These are phyloP conservation scores for Peronospora belbahrii DNA, from an alignment of 352 stramenopile species.

Conservation along the genomic window DNA sequence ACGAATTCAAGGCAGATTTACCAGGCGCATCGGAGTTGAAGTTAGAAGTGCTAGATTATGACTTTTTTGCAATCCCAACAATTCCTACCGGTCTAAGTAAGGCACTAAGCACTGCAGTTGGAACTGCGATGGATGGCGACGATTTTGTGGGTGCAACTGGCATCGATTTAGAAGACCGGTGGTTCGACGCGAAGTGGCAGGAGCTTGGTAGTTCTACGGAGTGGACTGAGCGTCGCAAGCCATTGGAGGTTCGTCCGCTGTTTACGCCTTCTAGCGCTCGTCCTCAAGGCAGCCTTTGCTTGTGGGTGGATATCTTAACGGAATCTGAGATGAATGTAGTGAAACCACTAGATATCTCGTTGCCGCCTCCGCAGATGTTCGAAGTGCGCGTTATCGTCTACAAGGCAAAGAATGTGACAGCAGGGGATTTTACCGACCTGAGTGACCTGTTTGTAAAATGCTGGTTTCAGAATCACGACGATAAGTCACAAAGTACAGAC, in stretches of 20 bases:
- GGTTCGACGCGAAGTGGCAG: slow-evolving; percentile 86
- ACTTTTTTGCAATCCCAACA: slow-evolving; percentile 57
- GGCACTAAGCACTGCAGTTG: slow-evolving; percentile 35
- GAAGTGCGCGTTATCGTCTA: slow-evolving; percentile 91
- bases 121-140: slow-evolving; percentile 52
- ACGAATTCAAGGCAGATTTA: slow-evolving; percentile 86
- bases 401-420: slow-evolving; percentile 84
- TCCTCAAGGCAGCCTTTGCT: slow-evolving; percentile 55
- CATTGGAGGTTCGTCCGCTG: slow-evolving; percentile 52
- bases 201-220: slow-evolving; percentile 39
- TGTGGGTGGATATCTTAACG: slow-evolving; percentile 89
- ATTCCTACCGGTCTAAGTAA: slow-evolving; percentile 48
- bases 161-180: slow-evolving; percentile 90
- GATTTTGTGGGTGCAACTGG: slow-evolving; percentile 89
- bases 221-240: slow-evolving; percentile 37
- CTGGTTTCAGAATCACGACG: slow-evolving; percentile 79
- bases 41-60: slow-evolving; percentile 64
- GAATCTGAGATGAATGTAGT: slow-evolving; percentile 55
- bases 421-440: slow-evolving; percentile 77
- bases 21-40: slow-evolving; percentile 66
- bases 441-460: slow-evolving; percentile 87
- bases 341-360: slow-evolving; percentile 69
- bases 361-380: slow-evolving; percentile 65
- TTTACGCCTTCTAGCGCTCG: slow-evolving; percentile 67
- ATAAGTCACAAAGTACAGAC: slow-evolving; percentile 76